Evolutionary conservation across 768 basidiomycete genomes (phyloP).

Genomic region (Boletus tomentosulus): DNA sequence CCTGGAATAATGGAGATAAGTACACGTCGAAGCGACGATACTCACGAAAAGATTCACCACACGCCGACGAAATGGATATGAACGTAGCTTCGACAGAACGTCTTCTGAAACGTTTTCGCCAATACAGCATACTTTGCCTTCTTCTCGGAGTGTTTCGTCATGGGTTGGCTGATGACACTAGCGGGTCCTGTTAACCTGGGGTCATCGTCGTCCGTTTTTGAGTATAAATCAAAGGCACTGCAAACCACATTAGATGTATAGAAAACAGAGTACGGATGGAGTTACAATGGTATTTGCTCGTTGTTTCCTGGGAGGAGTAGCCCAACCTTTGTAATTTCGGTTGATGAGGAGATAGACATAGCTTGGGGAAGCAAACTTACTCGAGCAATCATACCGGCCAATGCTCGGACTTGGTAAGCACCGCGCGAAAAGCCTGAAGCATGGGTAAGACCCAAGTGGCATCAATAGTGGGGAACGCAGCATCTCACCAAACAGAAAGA

Average conservation of each 20-base stretch:
- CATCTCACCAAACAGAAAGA: slow-evolving; percentile 40
- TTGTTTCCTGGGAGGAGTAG: slow-evolving; percentile 37
- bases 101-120: slow-evolving; percentile 29
- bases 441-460: not conserved
- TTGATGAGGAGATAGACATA: not conserved
- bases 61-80: slow-evolving; percentile 43
- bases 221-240: slow-evolving; percentile 40
- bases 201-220: slow-evolving; percentile 21
- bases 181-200: slow-evolving; percentile 4
- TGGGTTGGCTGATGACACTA: slow-evolving; percentile 7
- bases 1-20: slow-evolving; percentile 22
- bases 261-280: not conserved
- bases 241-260: not conserved
- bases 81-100: slow-evolving; percentile 34
- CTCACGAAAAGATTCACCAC: slow-evolving; percentile 30
- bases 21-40: not conserved
- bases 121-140: slow-evolving; percentile 19
- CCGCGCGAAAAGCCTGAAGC: slow-evolving; percentile 44
- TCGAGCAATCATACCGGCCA: slow-evolving; percentile 43
- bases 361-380: slow-evolving; percentile 17
- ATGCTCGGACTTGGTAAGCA: slow-evolving; percentile 41
- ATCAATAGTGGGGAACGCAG: not conserved
- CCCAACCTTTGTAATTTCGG: slow-evolving; percentile 32
- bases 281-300: slow-evolving; percentile 40
- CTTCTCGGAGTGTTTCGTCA: slow-evolving; percentile 8